phyloP scores from a whole-genome alignment of 129 eudicot species.

The Arctium minus region DNA sequence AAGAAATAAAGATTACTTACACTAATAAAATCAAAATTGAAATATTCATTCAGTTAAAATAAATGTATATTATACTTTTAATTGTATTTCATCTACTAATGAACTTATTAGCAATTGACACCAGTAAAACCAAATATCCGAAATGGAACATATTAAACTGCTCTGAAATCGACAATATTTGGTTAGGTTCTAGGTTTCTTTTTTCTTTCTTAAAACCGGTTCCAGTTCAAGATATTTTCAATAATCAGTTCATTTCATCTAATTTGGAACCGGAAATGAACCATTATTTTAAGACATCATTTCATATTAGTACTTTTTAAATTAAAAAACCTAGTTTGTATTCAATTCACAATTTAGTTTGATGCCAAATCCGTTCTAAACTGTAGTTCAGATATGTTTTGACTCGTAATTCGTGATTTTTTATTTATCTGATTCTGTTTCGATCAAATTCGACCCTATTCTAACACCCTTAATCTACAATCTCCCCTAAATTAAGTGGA shows the following conservation, averaged over 20 bases:
- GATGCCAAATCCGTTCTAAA: background rate
- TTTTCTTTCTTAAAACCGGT: too few species aligned
- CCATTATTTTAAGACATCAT: background rate
- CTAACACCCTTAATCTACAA: background rate
- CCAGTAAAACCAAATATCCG: too few species aligned
- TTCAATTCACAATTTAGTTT: background rate
- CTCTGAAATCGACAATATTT: too few species aligned
- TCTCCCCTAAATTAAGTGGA: conserved; percentile 7
- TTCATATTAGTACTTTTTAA: background rate
- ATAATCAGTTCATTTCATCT: background rate
- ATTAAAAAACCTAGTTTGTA: background rate
- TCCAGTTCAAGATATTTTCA: background rate
- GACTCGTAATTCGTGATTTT: background rate
- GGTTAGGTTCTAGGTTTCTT: too few species aligned
- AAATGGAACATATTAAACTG: too few species aligned
- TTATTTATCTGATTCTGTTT: background rate
- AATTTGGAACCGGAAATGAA: background rate
- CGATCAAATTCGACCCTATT: background rate
- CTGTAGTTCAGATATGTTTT: background rate
- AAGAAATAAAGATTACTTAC: background rate
- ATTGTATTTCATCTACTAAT: background rate
- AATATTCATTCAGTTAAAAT: background rate
- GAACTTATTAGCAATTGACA: background rate
- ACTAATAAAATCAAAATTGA: too few species aligned
- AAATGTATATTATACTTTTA: background rate